Evolutionary conservation across 2,329 filamentous ascomycete species (phyloP), one percentile per base, ranked within the genome.

Genomic region (Podosphaera xanthii): DNA sequence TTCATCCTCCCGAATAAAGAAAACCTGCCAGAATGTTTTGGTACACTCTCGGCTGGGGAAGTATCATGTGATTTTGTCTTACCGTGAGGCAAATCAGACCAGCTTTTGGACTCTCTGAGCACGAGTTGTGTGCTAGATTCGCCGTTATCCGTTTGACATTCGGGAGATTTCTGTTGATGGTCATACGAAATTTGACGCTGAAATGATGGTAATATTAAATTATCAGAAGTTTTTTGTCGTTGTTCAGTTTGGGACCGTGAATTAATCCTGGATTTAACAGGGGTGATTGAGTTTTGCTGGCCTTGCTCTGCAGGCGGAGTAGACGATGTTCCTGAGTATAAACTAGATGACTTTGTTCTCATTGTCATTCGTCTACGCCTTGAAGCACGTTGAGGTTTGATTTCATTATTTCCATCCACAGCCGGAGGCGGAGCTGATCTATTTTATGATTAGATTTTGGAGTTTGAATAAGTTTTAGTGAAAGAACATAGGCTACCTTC

Each of bases 1-100:
- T 87, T 95, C 74, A 94, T 95, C 67, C 90, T 78, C 63, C 80
- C 87, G 61, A 97, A 75, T 70, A 98, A 94, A 1, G 88, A 87
- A 64, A 97, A 84, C 77, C 96, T 91, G 58, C 90, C 87, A 22
- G 83, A 82, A n/a, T 82, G 80, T 63, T 78, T 72, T 61, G 77
- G 74, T 64, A 72, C 75, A 61, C 72, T 74, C n/a, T 69, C 70
- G 1, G 72, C 74, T 60, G 75, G 78, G 2, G 83, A 83, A 68
- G 88, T 83, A 0, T 79, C 76, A 0, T 82, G 80, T 46, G 91
- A 74, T 2, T 84, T 89, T 57, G 84, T 79, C 66, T 88, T 90
- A 66, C 90, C 86, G 61, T 90, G 84, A 56, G 88, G 87, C 69
- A 96, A 78, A 62, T 94, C 87, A 54, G 86, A 90, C 91, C 90